Evolutionary conservation across 2,329 filamentous ascomycete genomes (phyloP).

Genomic region (Exophiala aquamarina): DNA sequence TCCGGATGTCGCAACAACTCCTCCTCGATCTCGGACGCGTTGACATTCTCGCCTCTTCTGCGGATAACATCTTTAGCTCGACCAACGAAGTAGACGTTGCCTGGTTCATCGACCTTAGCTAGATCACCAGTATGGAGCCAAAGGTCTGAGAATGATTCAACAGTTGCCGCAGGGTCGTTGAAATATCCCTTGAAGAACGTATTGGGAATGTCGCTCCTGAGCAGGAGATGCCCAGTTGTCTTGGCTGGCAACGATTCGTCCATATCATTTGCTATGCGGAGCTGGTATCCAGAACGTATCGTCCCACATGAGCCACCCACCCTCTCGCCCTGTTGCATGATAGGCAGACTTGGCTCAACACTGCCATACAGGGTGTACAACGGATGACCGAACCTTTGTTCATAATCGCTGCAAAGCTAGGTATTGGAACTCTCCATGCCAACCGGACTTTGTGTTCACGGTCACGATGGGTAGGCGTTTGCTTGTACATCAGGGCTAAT

Average conservation of each 20-base stretch:
- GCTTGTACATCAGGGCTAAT: constrained; percentile 14
- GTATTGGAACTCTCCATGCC: constrained; percentile 17
- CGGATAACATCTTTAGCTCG: constrained; percentile 85
- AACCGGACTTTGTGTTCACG: constrained; percentile 12
- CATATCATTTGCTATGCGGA: constrained; percentile 13
- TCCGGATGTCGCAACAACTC: constrained; percentile 13
- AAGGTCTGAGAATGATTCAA: constrained; percentile 39
- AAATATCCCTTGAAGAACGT: constrained; percentile 20
- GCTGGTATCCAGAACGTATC: constrained; percentile 11
- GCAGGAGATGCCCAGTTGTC: constrained; percentile 12
- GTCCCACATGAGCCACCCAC: constrained; percentile 8
- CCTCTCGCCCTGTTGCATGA: constrained; percentile 8
- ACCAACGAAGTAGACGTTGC: constrained; percentile 19
- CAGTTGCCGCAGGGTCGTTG: constrained; percentile 4
- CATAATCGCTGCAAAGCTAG: constrained; percentile 12
- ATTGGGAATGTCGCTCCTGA: constrained; percentile 15
- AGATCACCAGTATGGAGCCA: constrained; percentile 96
- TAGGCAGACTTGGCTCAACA: constrained; percentile 13
- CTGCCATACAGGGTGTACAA: constrained; percentile 16
- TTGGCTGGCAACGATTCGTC: constrained; percentile 13
- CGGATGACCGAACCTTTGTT: constrained; percentile 13
- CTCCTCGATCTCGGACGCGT: constrained; percentile 88
- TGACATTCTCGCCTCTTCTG: constrained; percentile 89
- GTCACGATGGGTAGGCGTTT: constrained; percentile 6
- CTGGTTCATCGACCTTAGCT: constrained; percentile 61